Base-by-base conservation (phyloP, 768 basidiomycete species). In the Lentinula raphanica region DNA sequence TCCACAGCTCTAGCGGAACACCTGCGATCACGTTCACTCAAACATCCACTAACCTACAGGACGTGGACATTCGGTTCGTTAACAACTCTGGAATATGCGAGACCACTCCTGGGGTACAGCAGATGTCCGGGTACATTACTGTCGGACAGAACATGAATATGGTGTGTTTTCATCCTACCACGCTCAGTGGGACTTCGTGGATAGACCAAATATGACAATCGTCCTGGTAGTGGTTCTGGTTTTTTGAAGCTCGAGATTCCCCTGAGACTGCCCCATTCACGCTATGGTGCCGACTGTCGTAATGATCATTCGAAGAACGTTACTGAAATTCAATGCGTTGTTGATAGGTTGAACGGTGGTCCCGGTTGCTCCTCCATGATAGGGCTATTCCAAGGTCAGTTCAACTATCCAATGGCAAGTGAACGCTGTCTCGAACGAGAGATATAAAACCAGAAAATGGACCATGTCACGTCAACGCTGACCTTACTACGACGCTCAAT, bases 231-330 rank as follows among this genome's bases (percentile, higher is more conserved):
- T 87, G 83, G 84, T 88, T 87, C 64, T 88, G 86, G 84, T 88
- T 87, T 68, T 88, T 88, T 54, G 87, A 84, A 60, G 78, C 86
- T 2, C 76, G 87, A 13, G 69, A 80, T 29, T 71, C 75, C 2
- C 83, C 85, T 0, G 80, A 84, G 49, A 83, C 76, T 1, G 85
- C 85, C 0, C 86, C 86, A 0, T 82, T 88, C 63, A 85, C 85
- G 2, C 72, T 87, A 23, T 88, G 86, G 85, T 83, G 58, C 39
- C n/a, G 54, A 55, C 25, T 15, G 7, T 15, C 39, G 5, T 7
- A 13, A 45, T 1, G 8, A 58, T 53, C 49, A 2, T 17, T n/a
- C n/a, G 31, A 21, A 28, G 21, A 49, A n/a, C n/a, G 25, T 25
- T 8, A 28, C 17, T 25, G 17, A 51, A n/a, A n/a, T n/a, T n/a